Evolutionary conservation across 1,284 basidiomycete genomes (phyloP).

Genomic region (Cystobasidiaceae sp.): DNA sequence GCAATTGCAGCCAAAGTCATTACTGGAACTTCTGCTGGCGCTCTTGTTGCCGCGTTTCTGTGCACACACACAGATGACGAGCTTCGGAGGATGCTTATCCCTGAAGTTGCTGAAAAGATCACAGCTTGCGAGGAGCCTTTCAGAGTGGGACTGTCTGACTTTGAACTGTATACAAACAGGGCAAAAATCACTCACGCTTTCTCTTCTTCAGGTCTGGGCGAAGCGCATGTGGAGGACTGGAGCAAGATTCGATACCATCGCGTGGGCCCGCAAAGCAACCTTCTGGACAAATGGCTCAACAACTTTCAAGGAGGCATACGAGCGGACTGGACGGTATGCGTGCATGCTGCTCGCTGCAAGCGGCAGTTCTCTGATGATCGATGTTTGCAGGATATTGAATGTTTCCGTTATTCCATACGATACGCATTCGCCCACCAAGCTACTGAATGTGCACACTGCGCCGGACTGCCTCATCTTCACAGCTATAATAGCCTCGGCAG

Average conservation of each 20-base stretch:
- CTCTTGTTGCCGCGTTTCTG: conserved; percentile 55
- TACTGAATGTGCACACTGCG: conserved; percentile 91
- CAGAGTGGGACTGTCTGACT: neutral
- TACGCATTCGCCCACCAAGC: conserved; percentile 66
- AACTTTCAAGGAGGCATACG: conserved; percentile 93
- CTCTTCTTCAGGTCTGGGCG: conserved; percentile 62
- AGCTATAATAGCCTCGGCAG: conserved; percentile 66
- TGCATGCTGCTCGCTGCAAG: neutral
- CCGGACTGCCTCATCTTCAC: conserved; percentile 66
- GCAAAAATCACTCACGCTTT: too few relatives aligned
- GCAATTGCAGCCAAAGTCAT: conserved; percentile 1
- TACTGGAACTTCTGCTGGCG: conserved; percentile 22
- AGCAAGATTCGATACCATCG: conserved; percentile 83
- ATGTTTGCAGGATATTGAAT: conserved; percentile 64
- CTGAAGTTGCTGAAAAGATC: conserved; percentile 77
- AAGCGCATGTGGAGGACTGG: conserved; percentile 79
- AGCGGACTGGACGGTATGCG: conserved; percentile 66
- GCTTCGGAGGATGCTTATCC: conserved; percentile 64
- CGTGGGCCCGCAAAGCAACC: conserved; percentile 85
- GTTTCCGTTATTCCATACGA: conserved; percentile 70
- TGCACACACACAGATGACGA: conserved; percentile 90
- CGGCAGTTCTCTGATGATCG: neutral
- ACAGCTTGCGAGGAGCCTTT: conserved; percentile 79
- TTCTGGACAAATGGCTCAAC: conserved; percentile 92
- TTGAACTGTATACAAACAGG: neutral